Evolutionary conservation across 257 asterid species (phyloP).

Genomic region (Lycium barbarum): DNA sequence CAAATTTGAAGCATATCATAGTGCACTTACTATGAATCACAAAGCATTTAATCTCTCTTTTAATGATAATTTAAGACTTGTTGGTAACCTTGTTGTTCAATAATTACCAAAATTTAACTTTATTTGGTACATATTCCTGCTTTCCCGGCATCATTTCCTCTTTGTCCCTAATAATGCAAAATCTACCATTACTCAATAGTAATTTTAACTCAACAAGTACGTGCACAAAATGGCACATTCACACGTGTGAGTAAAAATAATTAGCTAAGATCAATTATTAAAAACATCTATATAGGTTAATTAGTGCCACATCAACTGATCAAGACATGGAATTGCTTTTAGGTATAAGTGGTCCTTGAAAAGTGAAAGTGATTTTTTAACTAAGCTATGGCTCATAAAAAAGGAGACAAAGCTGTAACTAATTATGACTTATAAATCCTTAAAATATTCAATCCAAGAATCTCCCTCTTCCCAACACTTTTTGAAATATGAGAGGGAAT

Average conservation of each 20-base stretch:
- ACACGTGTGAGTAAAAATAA: conserved; percentile 25
- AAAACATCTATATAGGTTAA: background rate
- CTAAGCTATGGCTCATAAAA: background rate
- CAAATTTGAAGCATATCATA: conserved; percentile 36
- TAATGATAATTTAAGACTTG: conserved; percentile 27
- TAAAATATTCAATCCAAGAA: conserved; percentile 29
- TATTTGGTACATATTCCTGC: conserved; percentile 43
- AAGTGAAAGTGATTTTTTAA: conserved; percentile 36
- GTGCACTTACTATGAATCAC: conserved; percentile 34
- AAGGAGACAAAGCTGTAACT: conserved; percentile 34
- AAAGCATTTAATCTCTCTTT: background rate
- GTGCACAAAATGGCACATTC: background rate
- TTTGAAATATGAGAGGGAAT: conserved; percentile 46
- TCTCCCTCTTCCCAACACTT: conserved; percentile 31
- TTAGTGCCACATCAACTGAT: conserved; percentile 39
- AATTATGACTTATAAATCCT: conserved; percentile 34
- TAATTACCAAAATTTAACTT: conserved; percentile 7
- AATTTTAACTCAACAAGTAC: background rate
- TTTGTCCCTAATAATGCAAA: conserved; percentile 39
- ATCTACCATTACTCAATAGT: background rate
- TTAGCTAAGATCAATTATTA: background rate
- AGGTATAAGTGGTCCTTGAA: conserved; percentile 31
- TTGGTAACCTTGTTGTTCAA: conserved; percentile 16
- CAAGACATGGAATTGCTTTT: conserved; percentile 47
- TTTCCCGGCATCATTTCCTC: conserved; percentile 47